These are phyloP conservation scores for Andrographis paniculata DNA, from an alignment of 305 asterid species.

Conservation along the genomic window DNA sequence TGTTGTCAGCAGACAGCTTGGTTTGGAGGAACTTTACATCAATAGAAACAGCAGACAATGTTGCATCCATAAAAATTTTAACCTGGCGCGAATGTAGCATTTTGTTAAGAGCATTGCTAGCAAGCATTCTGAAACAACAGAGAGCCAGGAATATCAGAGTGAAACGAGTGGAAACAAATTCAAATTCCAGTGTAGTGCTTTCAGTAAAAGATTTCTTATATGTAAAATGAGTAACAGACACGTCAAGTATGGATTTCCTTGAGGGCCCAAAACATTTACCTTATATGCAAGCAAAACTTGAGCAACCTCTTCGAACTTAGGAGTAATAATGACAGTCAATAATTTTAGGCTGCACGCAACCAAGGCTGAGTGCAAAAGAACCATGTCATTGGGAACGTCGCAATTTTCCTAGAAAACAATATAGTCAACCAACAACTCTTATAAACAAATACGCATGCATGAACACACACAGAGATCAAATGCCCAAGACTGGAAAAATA, in stretches of 20 bases:
- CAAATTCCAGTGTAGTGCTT: constrained; percentile 3
- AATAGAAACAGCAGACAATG: constrained; percentile 68
- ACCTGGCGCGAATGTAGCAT: constrained; percentile 83
- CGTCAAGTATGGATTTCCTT: background rate
- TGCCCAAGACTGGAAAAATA: constrained; percentile 23
- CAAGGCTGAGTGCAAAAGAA: constrained; percentile 87
- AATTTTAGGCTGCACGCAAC: constrained; percentile 82
- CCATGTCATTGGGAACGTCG: constrained; percentile 51
- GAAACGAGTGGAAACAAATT: no score
- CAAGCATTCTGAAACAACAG: constrained; percentile 4
- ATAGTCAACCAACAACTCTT: constrained; percentile 21
- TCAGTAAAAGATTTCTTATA: constrained; percentile 3
- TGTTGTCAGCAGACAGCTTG: constrained; percentile 53
- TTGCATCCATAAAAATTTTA: constrained; percentile 75
- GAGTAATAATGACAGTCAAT: constrained; percentile 66
- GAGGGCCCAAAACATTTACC: constrained; percentile 33
- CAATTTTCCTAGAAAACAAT: constrained; percentile 38
- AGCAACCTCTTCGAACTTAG: constrained; percentile 85
- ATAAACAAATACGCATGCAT: background rate
- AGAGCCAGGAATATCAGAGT: background rate
- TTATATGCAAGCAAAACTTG: constrained; percentile 78
- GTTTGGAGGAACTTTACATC: constrained; percentile 70
- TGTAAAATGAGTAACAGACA: background rate
- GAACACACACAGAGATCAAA: background rate
- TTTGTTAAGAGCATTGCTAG: no score